A percentile compares a stretch with the other conserved stretches of the same genome.
Conservation (phyloP, 306 rosid species). For the Ammopiptanthus mongolicus region DNA sequence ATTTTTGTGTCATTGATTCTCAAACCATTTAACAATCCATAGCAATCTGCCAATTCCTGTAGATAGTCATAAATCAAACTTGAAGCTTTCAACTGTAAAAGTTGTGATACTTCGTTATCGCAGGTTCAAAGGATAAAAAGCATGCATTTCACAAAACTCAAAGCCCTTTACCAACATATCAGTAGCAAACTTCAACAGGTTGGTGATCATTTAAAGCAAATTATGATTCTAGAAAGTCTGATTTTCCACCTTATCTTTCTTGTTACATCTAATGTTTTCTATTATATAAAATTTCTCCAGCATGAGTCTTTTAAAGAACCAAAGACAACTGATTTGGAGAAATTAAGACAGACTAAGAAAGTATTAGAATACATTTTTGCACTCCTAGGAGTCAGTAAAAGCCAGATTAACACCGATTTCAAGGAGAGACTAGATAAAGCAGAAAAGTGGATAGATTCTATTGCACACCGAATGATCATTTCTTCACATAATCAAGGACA, state of each 20-base stretch:
- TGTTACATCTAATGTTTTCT: not conserved
- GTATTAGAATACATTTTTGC: not conserved
- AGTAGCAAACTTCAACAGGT: not conserved
- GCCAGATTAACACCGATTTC: constrained; percentile 11
- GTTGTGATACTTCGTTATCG: not conserved
- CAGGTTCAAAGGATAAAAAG: constrained; percentile 22
- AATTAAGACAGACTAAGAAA: not conserved
- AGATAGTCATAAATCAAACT: not conserved
- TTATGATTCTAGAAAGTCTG: not conserved
- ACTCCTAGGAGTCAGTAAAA: constrained; percentile 19
- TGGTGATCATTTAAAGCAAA: not conserved
- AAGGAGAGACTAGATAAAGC: not conserved
- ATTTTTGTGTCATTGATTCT: not conserved
- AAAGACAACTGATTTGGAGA: not conserved
- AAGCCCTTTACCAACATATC: not conserved
- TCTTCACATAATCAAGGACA: not conserved
- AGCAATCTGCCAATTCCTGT: not conserved
- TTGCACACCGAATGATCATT: not conserved
- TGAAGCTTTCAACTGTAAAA: not conserved
- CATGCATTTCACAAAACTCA: not conserved
- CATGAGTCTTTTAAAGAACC: not conserved
- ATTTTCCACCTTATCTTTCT: not conserved
- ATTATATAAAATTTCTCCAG: constrained; percentile 16
- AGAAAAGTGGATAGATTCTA: not conserved
- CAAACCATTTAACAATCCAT: not conserved